Base-by-base conservation (phyloP, 352 stramenopile genomes). In the Phytophthora aleatoria region DNA sequence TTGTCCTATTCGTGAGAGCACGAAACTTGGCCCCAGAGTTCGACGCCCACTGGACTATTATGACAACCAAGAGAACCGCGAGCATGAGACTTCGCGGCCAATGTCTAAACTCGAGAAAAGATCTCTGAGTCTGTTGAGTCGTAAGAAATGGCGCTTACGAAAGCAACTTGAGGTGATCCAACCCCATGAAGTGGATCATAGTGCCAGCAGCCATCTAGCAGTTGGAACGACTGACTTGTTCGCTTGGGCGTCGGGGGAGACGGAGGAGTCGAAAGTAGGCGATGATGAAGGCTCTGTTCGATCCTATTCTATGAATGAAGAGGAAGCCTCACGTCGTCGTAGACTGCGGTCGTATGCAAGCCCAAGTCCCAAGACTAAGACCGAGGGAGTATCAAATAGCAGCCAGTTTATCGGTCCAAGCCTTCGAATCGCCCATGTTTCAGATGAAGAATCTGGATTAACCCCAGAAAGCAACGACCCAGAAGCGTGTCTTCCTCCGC, bases 1-100 rank as follows among this genome's bases (percentile, higher is more conserved):
- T 62, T 98, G 87, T 61, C 88, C 87, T 8, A 92, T 97, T 39
- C 75, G 86, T 13, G 85, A 95, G 52, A 89, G 77, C 54, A 81
- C 76, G 26, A 73, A 68, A 28, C 50, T 89, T 10, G 81, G 82
- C 15, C 84, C 82, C 1, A 69, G 75, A 12, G 63, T 91, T 15
- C 77, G 75, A 33, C 79, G 84, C 1, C 86, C 86, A 11, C 62
- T 94, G n/a, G 86, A 92, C 57, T 79, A 83, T 55, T 42, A 62
- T 11, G 49, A 64, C 7, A 48, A 27, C 33, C 24, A 67, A 11
- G 39, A 35, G 3, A 59, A 65, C 10, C 6, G 30, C 8, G 58
- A 73, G 7, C 57, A 61, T 12, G 50, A 70, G 11, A 31, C 42
- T 3, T 52, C 49, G 12, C 57, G 52, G 30, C 43, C 35, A 13